Evolutionary conservation across 176 grass and related monocot species (phyloP), one percentile per base, ranked within the genome.

Genomic region (Chloris gayana): DNA sequence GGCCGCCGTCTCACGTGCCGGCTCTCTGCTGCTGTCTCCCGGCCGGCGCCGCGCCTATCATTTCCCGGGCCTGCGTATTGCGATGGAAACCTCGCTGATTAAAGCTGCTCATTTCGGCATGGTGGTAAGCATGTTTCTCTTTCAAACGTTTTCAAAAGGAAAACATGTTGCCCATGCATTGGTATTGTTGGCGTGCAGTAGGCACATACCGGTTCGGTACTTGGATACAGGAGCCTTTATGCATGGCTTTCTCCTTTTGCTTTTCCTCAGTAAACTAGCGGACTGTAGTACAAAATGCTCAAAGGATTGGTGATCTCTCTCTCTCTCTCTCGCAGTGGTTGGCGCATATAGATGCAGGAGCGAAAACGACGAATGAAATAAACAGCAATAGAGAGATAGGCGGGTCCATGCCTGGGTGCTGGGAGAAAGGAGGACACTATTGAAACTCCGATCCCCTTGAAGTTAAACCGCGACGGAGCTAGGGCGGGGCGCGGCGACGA

Each of bases 1-100:
- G 13, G 5, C 49, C 1, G 33, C 14, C 65, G 41, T 44, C 82
- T 85, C 87, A 89, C 83, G 82, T 89, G 87, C 65, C 45, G 45
- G 22, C 14, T 53, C 77, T 26, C 82, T 84, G 87, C 54, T 32
- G 12, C 76, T 72, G 64, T 63, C 39, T 18, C 75, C 3, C 15
- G 17, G 27, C 56, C 46, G 26, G 11, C 6, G 14, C 31, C 26
- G 47, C 46, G 0, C 44, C 25, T 47, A n/a, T 59, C 18, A 78
- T 78, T 64, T 78, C 58, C 49, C 7, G 34, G 51, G 51, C 67
- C 45, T 54, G 47, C 56, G 18, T 63, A 53, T 24, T 58, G 46
- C 1, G 47, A 31, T 30, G 7, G 11, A 31, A 51, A 39, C 58
- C 47, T 51, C 49, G 0, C 59, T 74, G 84, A 85, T 85, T 80